Base-by-base conservation (phyloP, 441 rosid genomes). In the Populus tomentosa region DNA sequence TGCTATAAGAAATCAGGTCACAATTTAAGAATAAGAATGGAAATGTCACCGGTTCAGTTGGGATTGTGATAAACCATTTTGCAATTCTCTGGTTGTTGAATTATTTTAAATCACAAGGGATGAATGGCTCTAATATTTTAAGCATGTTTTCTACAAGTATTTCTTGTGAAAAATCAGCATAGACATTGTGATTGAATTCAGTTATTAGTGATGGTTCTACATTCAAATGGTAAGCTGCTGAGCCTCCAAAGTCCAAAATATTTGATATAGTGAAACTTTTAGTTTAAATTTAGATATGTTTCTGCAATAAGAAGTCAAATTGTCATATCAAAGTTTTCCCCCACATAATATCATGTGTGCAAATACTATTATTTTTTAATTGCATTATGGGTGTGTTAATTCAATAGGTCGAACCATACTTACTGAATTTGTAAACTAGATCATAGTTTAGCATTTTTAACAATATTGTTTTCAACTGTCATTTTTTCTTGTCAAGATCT, bases 11-110 rank as follows among this genome's bases (percentile, higher is more conserved):
- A 26, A 26, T 26, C 28, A 26, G 28, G 28, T 26, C 28, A 26
- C 28, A 86, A 72, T 77, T 83, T 33, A 77, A 76, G 53, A 69
- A 71, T n/a, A 75, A 72, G 40, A 70, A 82, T 70, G 36, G 42
- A 30, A 75, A 81, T 61, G 68, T 56, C 8, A 7, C 66, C 8
- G 33, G 56, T 42, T 50, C 82, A 21, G 61, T 70, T 72, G 85
- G 80, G 72, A 71, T 86, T 66, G 70, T 36, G 20, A 75, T 83
- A 50, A 87, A 87, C 32, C 78, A 46, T 33, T 84, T 86, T 61
- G 90, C 86, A 23, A 69, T 78, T 68, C 73, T 82, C 46, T 87
- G 90, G 90, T 72, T 85, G 71, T 71, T 83, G 80, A 81, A 79
- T 73, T 80, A 82, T 82, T 84, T 82, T 73, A 78, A 71, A 2